Evolutionary conservation across 2,329 filamentous ascomycete genomes (phyloP).

Genomic region (Truncatella angustata): DNA sequence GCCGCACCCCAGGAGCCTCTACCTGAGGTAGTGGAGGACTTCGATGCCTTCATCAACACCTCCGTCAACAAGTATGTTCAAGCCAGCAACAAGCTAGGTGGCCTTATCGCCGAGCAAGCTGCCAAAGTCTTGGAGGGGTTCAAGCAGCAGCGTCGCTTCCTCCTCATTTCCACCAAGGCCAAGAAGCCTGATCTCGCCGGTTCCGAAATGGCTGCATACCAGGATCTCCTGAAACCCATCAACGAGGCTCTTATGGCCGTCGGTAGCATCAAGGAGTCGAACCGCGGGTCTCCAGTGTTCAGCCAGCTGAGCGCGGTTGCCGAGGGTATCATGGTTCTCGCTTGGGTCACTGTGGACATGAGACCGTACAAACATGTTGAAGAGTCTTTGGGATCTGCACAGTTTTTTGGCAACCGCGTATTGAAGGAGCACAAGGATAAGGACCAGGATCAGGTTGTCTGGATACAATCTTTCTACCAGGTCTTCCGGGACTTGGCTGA

Average conservation of each 20-base stretch:
- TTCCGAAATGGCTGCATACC: constrained; percentile 61
- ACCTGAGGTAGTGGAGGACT: constrained; percentile 81
- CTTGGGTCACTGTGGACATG: constrained; percentile 83
- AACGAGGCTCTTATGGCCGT: constrained; percentile 79
- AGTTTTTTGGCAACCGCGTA: constrained; percentile 94
- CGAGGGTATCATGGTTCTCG: constrained; percentile 84
- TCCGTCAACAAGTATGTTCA: constrained; percentile 77
- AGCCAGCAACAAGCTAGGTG: constrained; percentile 75
- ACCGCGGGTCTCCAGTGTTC: constrained; percentile 71
- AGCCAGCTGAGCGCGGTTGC: constrained; percentile 84
- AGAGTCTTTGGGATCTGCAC: constrained; percentile 77
- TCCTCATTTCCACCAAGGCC: constrained; percentile 84
- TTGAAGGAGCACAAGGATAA: constrained; percentile 84
- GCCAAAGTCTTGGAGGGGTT: constrained; percentile 63
- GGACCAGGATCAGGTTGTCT: constrained; percentile 78
- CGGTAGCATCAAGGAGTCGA: constrained; percentile 76
- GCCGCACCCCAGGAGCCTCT: constrained; percentile 51
- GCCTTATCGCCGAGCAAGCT: constrained; percentile 74
- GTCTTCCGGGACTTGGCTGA: constrained; percentile 80
- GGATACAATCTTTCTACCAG: constrained; percentile 89
- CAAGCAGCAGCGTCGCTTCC: constrained; percentile 79
- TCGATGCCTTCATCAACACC: constrained; percentile 73
- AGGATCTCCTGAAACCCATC: constrained; percentile 81
- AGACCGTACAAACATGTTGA: constrained; percentile 85
- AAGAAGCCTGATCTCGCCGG: constrained; percentile 78